phyloP scores from a whole-genome alignment of 176 grass and related monocot genomes.

The Echinochloa phyllopogon region DNA sequence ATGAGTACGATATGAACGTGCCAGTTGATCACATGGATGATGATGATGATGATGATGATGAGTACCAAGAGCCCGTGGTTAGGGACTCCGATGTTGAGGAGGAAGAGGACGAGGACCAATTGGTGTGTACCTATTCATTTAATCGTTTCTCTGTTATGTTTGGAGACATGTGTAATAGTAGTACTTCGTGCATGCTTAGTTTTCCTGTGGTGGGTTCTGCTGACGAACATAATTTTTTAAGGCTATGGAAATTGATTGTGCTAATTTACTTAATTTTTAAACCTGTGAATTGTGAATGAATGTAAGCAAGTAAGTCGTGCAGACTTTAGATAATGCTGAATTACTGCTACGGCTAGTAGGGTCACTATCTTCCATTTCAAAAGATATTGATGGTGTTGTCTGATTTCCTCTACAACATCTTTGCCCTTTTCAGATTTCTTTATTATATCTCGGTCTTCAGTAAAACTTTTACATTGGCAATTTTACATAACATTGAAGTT shows the following conservation, averaged over 20 bases:
- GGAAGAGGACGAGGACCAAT: conserved; percentile 45
- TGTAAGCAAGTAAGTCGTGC: neutral
- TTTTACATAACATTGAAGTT: neutral
- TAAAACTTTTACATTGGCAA: neutral
- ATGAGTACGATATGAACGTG: conserved; percentile 67
- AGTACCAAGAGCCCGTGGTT: conserved; percentile 53
- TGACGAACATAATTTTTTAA: neutral
- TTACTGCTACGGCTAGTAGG: neutral
- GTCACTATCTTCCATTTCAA: neutral
- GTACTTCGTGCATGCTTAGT: neutral
- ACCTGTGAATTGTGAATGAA: neutral
- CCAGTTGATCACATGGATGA: conserved; percentile 52
- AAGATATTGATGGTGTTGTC: neutral
- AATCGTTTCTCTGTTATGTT: neutral
- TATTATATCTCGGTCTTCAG: neutral
- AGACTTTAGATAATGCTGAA: neutral
- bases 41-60: conserved; percentile 64
- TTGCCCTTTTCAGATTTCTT: neutral
- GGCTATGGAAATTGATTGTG: neutral
- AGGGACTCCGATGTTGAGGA: conserved; percentile 71
- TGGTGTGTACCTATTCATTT: conserved; percentile 43
- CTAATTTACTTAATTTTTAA: conserved; percentile 8
- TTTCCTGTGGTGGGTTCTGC: neutral
- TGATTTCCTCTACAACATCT: neutral
- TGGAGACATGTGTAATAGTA: neutral